Conservation (phyloP, 352 stramenopile species). For the Peronospora tabacina region DNA sequence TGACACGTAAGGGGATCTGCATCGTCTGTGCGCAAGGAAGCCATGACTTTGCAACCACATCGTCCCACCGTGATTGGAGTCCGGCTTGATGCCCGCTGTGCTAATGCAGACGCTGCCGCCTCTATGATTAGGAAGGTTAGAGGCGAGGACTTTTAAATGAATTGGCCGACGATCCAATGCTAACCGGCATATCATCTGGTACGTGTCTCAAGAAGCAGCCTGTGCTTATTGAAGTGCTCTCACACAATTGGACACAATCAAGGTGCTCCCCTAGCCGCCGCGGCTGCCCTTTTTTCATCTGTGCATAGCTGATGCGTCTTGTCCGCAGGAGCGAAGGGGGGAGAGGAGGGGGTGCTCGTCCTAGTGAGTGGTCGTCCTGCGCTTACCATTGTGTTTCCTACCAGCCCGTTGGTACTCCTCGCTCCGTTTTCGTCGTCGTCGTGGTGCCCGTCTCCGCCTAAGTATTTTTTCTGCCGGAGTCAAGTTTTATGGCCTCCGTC, state of each 20-base stretch:
- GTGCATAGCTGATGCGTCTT: slow-evolving; percentile 19
- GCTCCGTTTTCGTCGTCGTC: slow-evolving; percentile 16
- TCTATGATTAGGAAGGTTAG: not conserved
- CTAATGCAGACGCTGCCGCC: not conserved
- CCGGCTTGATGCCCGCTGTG: not conserved
- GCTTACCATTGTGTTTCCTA: slow-evolving; percentile 36
- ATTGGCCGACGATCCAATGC: not conserved
- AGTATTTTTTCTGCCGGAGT: slow-evolving; percentile 32
- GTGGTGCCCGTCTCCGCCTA: slow-evolving; percentile 21
- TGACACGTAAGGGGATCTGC: slow-evolving; percentile 27
- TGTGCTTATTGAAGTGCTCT: slow-evolving; percentile 1
- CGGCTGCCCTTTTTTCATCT: slow-evolving; percentile 24
- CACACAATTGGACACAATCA: slow-evolving; percentile 16
- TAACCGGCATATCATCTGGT: slow-evolving; percentile 15
- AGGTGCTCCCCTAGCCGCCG: slow-evolving; percentile 23
- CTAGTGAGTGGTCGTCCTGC: slow-evolving; percentile 33
- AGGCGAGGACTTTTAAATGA: not conserved
- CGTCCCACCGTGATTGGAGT: slow-evolving; percentile 12
- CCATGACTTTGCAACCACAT: slow-evolving; percentile 18
- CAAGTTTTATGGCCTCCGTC: slow-evolving; percentile 51
- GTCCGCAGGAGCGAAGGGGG: slow-evolving; percentile 10
- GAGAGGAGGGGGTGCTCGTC: not conserved
- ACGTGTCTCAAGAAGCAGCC: slow-evolving; percentile 29
- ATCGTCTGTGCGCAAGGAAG: slow-evolving; percentile 4
- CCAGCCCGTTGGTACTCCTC: slow-evolving; percentile 31